These are phyloP conservation scores for Actinomortierella ambigua DNA, from an alignment of 371 early-diverging fungal genomes.

Conservation along the genomic window DNA sequence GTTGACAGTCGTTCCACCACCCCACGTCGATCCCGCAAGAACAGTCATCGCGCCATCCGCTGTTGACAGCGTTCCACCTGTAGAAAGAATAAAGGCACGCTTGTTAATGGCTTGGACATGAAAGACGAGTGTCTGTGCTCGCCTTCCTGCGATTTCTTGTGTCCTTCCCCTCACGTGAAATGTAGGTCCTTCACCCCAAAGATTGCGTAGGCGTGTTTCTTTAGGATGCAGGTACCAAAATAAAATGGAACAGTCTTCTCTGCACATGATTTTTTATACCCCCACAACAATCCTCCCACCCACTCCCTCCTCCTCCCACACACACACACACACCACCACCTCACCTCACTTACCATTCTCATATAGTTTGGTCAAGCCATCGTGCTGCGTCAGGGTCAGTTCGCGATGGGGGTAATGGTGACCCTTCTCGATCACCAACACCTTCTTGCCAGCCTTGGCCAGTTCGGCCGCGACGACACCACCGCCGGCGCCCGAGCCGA, in stretches of 20 bases:
- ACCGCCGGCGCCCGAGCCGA: constrained; percentile 83
- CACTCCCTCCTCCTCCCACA: too few species aligned
- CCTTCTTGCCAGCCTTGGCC: constrained; percentile 69
- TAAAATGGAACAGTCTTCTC: too few species aligned
- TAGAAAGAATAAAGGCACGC: background rate
- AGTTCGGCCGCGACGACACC: constrained; percentile 76
- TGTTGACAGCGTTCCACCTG: constrained; percentile 49
- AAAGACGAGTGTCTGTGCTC: too few species aligned
- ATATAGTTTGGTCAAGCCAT: constrained; percentile 54
- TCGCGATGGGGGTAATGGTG: constrained; percentile 61
- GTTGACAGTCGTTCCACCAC: constrained; percentile 72
- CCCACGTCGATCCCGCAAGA: constrained; percentile 69
- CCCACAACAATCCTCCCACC: too few species aligned
- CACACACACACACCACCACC: too few species aligned
- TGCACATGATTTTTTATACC: too few species aligned
- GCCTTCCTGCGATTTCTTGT: too few species aligned
- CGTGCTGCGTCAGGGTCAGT: constrained; percentile 52
- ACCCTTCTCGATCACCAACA: constrained; percentile 79
- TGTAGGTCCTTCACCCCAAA: too few species aligned
- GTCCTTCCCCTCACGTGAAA: too few species aligned
- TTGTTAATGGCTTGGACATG: too few species aligned
- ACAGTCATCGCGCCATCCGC: constrained; percentile 55
- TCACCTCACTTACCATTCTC: constrained; percentile 43
- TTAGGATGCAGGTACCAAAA: too few species aligned
- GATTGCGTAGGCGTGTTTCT: too few species aligned